A percentile compares a stretch with the other conserved stretches of the same genome.
Evolutionary conservation across 495 filamentous ascomycete genomes (phyloP).

Genomic region (Xylaria acuta): DNA sequence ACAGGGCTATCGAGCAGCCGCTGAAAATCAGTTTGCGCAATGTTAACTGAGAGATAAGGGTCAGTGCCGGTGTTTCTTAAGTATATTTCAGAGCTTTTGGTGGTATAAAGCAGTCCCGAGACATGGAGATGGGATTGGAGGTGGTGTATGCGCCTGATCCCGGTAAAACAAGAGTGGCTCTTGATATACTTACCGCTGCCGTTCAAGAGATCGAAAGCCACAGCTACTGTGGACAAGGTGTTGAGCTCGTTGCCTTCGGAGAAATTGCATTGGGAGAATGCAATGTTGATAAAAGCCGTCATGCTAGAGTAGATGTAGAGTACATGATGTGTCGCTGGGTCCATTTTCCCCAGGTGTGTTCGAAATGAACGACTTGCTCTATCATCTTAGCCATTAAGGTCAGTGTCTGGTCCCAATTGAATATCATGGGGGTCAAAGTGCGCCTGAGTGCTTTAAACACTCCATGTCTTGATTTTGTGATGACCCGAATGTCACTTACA

Average conservation of each 20-base stretch:
- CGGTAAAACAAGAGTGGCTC: neutral
- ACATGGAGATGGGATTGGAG: neutral
- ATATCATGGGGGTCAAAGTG: neutral
- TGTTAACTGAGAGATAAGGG: conserved; percentile 18
- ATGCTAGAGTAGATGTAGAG: conserved; percentile 45
- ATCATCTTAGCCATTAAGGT: conserved; percentile 29
- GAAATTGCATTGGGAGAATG: conserved; percentile 34
- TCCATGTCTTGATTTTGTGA: neutral
- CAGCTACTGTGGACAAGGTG: conserved; percentile 22
- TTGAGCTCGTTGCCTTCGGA: conserved; percentile 25
- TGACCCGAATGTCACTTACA: conserved; percentile 24
- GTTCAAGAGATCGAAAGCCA: conserved; percentile 42
- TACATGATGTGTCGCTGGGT: conserved; percentile 34
- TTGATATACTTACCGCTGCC: conserved; percentile 29
- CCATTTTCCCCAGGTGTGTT: conserved; percentile 35
- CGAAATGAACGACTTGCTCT: conserved; percentile 43
- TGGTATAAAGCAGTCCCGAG: neutral
- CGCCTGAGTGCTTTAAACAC: neutral
- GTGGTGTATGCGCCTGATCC: neutral
- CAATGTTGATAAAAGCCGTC: conserved; percentile 40
- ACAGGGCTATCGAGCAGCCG: conserved; percentile 39
- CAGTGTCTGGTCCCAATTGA: conserved; percentile 16
- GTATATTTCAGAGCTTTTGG: neutral
- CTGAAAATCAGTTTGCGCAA: conserved; percentile 35
- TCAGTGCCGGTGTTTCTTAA: neutral